phyloP scores from a whole-genome alignment of 495 filamentous ascomycete species.

The Bryoglossum gracile region DNA sequence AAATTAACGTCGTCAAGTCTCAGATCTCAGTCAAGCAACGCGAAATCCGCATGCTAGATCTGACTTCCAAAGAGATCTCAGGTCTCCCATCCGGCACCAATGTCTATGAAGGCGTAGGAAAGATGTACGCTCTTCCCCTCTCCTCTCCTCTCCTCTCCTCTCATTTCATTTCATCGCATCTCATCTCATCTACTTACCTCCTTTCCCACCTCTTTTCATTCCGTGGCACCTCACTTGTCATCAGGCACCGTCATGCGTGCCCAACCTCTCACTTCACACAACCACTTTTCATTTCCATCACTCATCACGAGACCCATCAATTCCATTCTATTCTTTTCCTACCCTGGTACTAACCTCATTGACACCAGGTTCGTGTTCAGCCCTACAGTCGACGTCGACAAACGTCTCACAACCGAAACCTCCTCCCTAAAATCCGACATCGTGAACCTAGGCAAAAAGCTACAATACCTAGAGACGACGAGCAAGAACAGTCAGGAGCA shows the following conservation, averaged over 20 bases:
- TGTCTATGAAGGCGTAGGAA: slow-evolving; percentile 91
- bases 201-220: neutral
- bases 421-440: slow-evolving; percentile 70
- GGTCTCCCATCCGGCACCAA: slow-evolving; percentile 70
- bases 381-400: slow-evolving; percentile 64
- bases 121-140: slow-evolving; percentile 61
- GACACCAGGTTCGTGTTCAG: slow-evolving; percentile 73
- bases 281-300: neutral
- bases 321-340: no score
- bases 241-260: slow-evolving; percentile 11
- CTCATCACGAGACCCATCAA: slow-evolving; percentile 21
- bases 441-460: slow-evolving; percentile 74
- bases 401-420: slow-evolving; percentile 67
- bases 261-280: slow-evolving; percentile 1
- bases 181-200: neutral
- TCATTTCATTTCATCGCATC: neutral
- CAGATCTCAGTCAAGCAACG: slow-evolving; percentile 83
- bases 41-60: slow-evolving; percentile 79
- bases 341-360: no score
- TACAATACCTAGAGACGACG: slow-evolving; percentile 91
- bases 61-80: slow-evolving; percentile 77
- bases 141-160: slow-evolving; percentile 1
- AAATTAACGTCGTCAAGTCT: slow-evolving; percentile 78
- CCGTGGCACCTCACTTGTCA: neutral
- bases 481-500: slow-evolving; percentile 87